phyloP scores from a whole-genome alignment of 1,284 basidiomycete genomes.

The Anthracocystis walkeri region DNA sequence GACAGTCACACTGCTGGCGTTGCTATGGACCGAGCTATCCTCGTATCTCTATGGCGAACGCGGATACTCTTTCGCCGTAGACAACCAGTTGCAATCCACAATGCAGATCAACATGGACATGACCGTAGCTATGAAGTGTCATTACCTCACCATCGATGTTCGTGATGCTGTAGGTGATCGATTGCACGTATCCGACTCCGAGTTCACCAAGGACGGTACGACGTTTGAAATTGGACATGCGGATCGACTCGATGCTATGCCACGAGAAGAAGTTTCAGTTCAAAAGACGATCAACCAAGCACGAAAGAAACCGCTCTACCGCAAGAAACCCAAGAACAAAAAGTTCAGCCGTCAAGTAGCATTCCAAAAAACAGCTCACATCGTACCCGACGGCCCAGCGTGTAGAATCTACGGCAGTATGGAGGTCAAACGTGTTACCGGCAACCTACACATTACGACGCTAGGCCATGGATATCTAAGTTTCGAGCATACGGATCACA shows the following conservation, averaged over 20 bases:
- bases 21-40: constrained; percentile 86
- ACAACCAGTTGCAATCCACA: constrained; percentile 48
- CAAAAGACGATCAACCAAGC: constrained; percentile 50
- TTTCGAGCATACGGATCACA: constrained; percentile 85
- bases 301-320: constrained; percentile 36
- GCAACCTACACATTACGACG: constrained; percentile 77
- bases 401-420: constrained; percentile 89
- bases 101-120: constrained; percentile 69
- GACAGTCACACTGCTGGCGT: constrained; percentile 77
- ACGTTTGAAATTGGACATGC: constrained; percentile 87
- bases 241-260: constrained; percentile 74
- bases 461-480: constrained; percentile 93
- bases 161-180: constrained; percentile 92
- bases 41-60: constrained; percentile 94
- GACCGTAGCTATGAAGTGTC: constrained; percentile 66
- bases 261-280: constrained; percentile 59
- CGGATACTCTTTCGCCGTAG: constrained; percentile 55
- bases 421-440: constrained; percentile 88
- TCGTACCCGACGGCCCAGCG: constrained; percentile 72
- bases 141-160: constrained; percentile 82
- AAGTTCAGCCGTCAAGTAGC: constrained; percentile 73
- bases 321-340: constrained; percentile 38
- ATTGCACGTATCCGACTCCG: constrained; percentile 80
- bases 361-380: constrained; percentile 65
- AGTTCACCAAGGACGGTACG: constrained; percentile 81